Conservation (phyloP, 2,329 filamentous ascomycete genomes). For the Claviceps digitariae region DNA sequence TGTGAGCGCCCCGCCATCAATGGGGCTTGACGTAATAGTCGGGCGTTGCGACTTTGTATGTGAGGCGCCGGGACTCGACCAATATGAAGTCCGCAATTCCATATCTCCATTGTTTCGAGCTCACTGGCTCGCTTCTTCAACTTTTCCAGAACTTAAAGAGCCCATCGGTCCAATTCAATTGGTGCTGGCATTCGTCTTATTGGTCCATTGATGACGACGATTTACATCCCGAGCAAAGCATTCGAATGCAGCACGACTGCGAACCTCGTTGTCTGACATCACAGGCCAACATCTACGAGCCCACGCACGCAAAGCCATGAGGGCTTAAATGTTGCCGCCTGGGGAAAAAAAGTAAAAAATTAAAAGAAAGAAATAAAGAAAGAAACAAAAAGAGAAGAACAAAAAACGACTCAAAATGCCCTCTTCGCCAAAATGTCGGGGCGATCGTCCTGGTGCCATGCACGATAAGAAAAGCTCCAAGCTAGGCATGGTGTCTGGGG, state of each 20-base stretch:
- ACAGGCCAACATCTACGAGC: neutral
- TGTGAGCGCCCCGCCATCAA: neutral
- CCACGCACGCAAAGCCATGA: neutral
- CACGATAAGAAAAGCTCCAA: conserved; percentile 38
- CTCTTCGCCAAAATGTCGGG: conserved; percentile 7
- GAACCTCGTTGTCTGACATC: neutral
- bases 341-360: too few species aligned
- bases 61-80: neutral
- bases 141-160: neutral
- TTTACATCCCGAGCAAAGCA: neutral
- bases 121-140: neutral
- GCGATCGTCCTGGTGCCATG: conserved; percentile 12
- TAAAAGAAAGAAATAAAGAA: too few species aligned
- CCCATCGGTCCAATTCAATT: neutral
- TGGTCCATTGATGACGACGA: neutral
- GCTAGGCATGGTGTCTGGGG: conserved; percentile 62
- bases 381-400: neutral
- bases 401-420: conserved; percentile 3
- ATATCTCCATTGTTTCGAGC: neutral
- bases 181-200: neutral
- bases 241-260: neutral
- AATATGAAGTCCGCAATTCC: neutral
- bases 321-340: neutral
- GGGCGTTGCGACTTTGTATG: neutral
- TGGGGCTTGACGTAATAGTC: neutral